Conservation (phyloP, 2,329 filamentous ascomycete species). For the Magnaporthales sp. region DNA sequence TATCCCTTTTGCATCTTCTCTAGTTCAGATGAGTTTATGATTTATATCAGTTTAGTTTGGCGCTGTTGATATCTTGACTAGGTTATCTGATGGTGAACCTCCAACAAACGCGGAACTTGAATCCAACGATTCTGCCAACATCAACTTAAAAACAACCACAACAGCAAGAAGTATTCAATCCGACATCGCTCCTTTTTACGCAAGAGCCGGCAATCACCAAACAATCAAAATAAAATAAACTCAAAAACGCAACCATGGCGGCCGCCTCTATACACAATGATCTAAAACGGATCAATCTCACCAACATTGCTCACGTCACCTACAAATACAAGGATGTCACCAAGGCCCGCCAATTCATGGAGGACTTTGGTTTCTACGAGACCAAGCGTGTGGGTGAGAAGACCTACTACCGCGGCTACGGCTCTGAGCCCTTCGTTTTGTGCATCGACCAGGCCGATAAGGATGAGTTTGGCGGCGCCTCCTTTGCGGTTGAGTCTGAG, state of each 20-base stretch:
- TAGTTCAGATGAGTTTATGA: background rate
- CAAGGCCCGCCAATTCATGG: conserved; percentile 30
- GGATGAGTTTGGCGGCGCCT: conserved; percentile 46
- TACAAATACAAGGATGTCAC: conserved; percentile 38
- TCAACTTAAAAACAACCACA: background rate
- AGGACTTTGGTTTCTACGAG: conserved; percentile 39
- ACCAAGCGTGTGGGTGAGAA: conserved; percentile 27
- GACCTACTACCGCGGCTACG: conserved; percentile 54
- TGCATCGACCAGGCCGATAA: conserved; percentile 38
- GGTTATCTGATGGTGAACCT: background rate
- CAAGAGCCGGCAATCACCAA: background rate
- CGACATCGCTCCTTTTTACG: background rate
- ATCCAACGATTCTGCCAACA: background rate
- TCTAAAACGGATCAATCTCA: conserved; percentile 24
- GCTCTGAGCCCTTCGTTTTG: conserved; percentile 49
- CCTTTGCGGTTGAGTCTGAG: conserved; percentile 47
- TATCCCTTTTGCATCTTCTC: background rate
- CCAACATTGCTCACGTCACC: conserved; percentile 34
- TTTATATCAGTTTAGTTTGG: background rate
- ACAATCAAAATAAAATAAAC: background rate
- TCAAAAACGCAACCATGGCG: conserved; percentile 10
- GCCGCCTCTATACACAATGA: conserved; percentile 12
- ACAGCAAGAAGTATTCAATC: background rate
- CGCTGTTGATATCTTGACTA: background rate
- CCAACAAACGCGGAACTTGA: background rate